Evolutionary conservation across 2,329 filamentous ascomycete genomes (phyloP), one percentile per base, ranked within the genome.

Genomic region (Acephala macrosclerotiorum): DNA sequence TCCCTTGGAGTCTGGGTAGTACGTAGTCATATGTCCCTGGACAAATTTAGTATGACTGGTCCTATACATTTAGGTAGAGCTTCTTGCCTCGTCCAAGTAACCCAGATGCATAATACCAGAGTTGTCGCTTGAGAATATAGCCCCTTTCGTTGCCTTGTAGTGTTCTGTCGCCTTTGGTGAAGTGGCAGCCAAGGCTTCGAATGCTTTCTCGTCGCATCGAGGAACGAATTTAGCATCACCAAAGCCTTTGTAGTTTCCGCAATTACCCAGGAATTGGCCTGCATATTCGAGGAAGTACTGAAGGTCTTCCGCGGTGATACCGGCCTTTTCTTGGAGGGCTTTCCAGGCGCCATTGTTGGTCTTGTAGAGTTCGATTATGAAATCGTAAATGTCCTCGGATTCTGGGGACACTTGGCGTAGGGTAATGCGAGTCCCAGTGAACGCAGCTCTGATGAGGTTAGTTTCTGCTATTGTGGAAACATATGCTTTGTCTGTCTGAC

Each of bases 141-240:
- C 90, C 35, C 91, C 90, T 9, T 85, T 86, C 57, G 91, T 92
- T 33, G 87, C 87, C 70, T 89, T 83, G 77, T 91, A 92, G 72
- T 88, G 85, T 68, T 84, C 83, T 74, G 86, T 82, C 7, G 90
- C 87, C 61, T 90, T 87, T 2, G 86, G 79, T 0, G 79, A 80
- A 18, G 84, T 84, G 18, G 85, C 83, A 53, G 90, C 89, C 38
- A 95, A 82, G 66, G 89, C 85, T 59, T 87, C 84, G 66, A 94
- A 85, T 5, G 84, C 85, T 65, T 86, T 85, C 71, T 89, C 85
- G 7, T 84, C 82, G 74, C 91, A 87, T 71, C 91, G 85, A 1
- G 92, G 92, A 64, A 96, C 85, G 75, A 96, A 94, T 77, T 96
- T 96, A 73, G 90, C 87, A 78, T 96, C 92, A 51, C 93, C 93